Evolutionary conservation across 2,329 filamentous ascomycete genomes (phyloP).

Genomic region (Aspergillus sp.): DNA sequence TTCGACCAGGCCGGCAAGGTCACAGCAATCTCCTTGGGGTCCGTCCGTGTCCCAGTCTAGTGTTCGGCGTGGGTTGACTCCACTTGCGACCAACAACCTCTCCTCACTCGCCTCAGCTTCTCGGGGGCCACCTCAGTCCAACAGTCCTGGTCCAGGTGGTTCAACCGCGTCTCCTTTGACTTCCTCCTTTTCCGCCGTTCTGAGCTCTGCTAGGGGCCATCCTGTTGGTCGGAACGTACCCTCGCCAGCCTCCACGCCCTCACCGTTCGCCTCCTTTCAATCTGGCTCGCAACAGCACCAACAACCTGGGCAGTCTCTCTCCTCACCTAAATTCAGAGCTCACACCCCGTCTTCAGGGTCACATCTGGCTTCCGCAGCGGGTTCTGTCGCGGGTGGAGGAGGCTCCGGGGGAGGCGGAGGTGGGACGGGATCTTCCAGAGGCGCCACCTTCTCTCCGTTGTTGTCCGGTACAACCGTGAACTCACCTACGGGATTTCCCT

Average conservation of each 20-base stretch:
- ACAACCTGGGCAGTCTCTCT: conserved; percentile 54
- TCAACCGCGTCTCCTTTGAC: conserved; percentile 54
- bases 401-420: conserved; percentile 52
- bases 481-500: conserved; percentile 54
- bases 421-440: conserved; percentile 58
- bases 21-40: conserved; percentile 60
- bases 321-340: conserved; percentile 57
- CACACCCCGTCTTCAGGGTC: conserved; percentile 57
- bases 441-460: conserved; percentile 62
- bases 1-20: conserved; percentile 45
- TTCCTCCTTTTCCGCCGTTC: conserved; percentile 55
- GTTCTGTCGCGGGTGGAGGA: conserved; percentile 55
- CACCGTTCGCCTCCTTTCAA: conserved; percentile 57
- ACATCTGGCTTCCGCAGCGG: conserved; percentile 59
- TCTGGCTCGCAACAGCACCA: conserved; percentile 57
- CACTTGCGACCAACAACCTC: conserved; percentile 57
- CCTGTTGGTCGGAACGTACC: conserved; percentile 54
- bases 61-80: conserved; percentile 59
- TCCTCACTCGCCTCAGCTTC: conserved; percentile 46
- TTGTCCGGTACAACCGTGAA: conserved; percentile 58
- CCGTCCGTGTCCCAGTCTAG: conserved; percentile 56
- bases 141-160: conserved; percentile 51
- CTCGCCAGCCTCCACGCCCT: conserved; percentile 57
- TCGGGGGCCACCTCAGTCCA: conserved; percentile 49
- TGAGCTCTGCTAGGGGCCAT: conserved; percentile 53